phyloP scores from a whole-genome alignment of 176 grass and related monocot genomes.

The Bromus sterilis region DNA sequence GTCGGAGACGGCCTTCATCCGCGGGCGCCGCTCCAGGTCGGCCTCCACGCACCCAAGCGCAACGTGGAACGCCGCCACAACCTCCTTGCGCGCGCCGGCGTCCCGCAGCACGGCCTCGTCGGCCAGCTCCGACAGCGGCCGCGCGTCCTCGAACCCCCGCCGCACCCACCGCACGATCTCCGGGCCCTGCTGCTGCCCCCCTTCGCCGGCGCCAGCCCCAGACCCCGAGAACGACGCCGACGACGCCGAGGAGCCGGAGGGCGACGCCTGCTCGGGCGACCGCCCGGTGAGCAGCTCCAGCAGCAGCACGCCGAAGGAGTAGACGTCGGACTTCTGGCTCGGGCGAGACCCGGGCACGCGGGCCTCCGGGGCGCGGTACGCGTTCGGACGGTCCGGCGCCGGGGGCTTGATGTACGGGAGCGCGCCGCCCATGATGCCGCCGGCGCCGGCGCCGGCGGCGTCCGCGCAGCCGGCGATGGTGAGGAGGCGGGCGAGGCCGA shows the following conservation, averaged over 20 bases:
- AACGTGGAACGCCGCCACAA: conserved; percentile 72
- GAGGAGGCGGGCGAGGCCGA: conserved; percentile 70
- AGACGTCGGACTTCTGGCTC: conserved; percentile 69
- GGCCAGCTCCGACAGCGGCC: conserved; percentile 74
- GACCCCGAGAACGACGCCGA: not conserved
- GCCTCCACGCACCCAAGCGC: conserved; percentile 71
- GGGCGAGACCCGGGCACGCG: not conserved
- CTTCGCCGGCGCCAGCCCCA: not conserved
- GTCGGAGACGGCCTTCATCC: conserved; percentile 63
- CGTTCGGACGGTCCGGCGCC: not conserved
- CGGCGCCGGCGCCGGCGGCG: not conserved
- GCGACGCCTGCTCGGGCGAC: conserved; percentile 24
- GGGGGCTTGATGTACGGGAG: conserved; percentile 41
- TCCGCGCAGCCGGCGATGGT: conserved; percentile 41
- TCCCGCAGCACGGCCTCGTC: conserved; percentile 63
- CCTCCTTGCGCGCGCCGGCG: conserved; percentile 62
- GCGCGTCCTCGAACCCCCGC: conserved; percentile 57
- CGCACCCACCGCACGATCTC: conserved; percentile 69
- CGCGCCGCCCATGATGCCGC: conserved; percentile 31
- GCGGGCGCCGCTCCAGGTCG: conserved; percentile 55
- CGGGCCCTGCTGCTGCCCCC: not conserved
- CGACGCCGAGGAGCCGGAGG: not conserved
- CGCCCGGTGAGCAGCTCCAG: conserved; percentile 70
- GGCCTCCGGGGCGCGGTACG: conserved; percentile 57
- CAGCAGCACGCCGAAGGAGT: conserved; percentile 64